Conservation (phyloP, 805 yeast species). For the Kazachstania viticola region DNA sequence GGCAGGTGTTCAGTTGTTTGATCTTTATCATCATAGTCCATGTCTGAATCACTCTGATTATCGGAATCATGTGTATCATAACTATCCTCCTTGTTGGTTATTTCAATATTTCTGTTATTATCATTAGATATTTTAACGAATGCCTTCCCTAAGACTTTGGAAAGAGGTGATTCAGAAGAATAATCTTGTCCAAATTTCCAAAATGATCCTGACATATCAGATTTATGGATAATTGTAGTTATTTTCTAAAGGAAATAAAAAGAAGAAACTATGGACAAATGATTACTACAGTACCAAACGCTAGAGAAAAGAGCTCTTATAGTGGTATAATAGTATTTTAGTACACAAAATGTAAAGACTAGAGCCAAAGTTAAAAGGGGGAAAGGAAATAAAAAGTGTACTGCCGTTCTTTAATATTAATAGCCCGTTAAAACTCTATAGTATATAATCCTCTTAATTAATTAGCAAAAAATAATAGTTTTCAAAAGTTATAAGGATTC, state of each 20-base stretch:
- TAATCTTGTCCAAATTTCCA: slow-evolving; percentile 55
- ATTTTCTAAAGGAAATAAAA: too few relatives aligned
- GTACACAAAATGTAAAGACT: too few relatives aligned
- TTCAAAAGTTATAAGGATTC: too few relatives aligned
- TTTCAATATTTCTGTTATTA: slow-evolving; percentile 1
- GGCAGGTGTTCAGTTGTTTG: slow-evolving; percentile 15
- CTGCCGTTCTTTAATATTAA: too few relatives aligned
- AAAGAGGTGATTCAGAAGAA: slow-evolving; percentile 42
- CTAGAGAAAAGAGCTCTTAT: not conserved
- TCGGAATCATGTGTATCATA: not conserved
- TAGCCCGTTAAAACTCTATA: too few relatives aligned
- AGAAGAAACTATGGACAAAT: too few relatives aligned
- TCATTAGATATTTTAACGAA: slow-evolving; percentile 19
- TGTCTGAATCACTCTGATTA: slow-evolving; percentile 1
- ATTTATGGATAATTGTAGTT: too few relatives aligned
- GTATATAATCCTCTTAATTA: too few relatives aligned
- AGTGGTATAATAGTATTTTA: not conserved
- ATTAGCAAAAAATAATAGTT: too few relatives aligned
- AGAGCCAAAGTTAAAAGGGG: too few relatives aligned
- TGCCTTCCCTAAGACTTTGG: slow-evolving; percentile 32
- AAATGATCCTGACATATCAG: slow-evolving; percentile 34
- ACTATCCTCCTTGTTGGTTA: slow-evolving; percentile 1
- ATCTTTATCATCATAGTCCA: slow-evolving; percentile 22
- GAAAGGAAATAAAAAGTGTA: too few relatives aligned
- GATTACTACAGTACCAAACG: not conserved